These are phyloP conservation scores for Taphrina pruni DNA, from an alignment of 1,139 yeast species.

Conservation along the genomic window DNA sequence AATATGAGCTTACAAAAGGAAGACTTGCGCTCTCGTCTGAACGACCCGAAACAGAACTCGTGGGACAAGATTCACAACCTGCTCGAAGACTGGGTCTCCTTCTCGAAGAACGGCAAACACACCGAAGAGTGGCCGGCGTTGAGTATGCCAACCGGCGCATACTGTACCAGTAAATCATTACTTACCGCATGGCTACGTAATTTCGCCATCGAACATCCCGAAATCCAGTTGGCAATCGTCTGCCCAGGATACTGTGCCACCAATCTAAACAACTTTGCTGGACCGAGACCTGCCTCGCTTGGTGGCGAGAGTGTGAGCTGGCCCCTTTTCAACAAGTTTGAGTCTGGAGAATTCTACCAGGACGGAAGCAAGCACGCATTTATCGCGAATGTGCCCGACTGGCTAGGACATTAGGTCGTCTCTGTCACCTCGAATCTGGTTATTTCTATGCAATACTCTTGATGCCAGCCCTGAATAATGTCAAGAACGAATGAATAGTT, in stretches of 20 bases:
- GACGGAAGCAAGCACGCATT: slow-evolving; percentile 5
- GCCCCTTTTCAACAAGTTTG: slow-evolving; percentile 5
- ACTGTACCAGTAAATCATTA: slow-evolving; percentile 6
- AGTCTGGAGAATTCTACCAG: slow-evolving; percentile 7
- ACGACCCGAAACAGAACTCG: slow-evolving; percentile 9
- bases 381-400: neutral
- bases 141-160: slow-evolving; percentile 2
- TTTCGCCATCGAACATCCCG: slow-evolving; percentile 5
- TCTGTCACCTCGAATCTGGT: too few relatives aligned
- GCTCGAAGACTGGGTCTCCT: slow-evolving; percentile 15
- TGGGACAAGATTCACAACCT: neutral
- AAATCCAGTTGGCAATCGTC: slow-evolving; percentile 9
- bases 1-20: neutral
- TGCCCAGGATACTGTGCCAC: slow-evolving; percentile 26
- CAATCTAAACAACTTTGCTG: neutral
- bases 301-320: slow-evolving; percentile 16
- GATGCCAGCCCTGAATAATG: too few relatives aligned
- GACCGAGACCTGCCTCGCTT: neutral
- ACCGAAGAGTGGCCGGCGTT: slow-evolving; percentile 4
- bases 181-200: slow-evolving; percentile 15
- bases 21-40: neutral
- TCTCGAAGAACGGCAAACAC: slow-evolving; percentile 2
- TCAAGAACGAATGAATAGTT: too few relatives aligned
- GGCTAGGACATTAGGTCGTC: neutral
- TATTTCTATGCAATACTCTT: too few relatives aligned